A percentile compares a stretch with the other conserved stretches of the same genome.
Evolutionary conservation across 305 asterid genomes (phyloP).

Genomic region (Fraxinus greggii): DNA sequence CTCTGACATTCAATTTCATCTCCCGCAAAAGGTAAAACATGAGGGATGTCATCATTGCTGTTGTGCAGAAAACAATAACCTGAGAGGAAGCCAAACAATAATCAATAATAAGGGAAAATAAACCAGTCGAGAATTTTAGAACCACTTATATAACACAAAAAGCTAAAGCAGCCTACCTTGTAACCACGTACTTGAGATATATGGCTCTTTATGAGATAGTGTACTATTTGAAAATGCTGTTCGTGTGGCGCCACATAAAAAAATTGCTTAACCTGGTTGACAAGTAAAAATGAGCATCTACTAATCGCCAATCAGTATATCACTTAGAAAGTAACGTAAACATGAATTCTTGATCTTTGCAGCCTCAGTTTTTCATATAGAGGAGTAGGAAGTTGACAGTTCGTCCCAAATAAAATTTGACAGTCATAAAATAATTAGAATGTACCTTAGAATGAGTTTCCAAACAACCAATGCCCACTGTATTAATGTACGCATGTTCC

Average conservation of each 20-base stretch:
- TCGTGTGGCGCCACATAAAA: slow-evolving; percentile 71
- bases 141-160: background rate
- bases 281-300: slow-evolving; percentile 24
- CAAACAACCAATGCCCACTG: slow-evolving; percentile 64
- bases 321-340: background rate
- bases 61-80: slow-evolving; percentile 84
- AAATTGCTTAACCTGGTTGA: slow-evolving; percentile 71
- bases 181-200: slow-evolving; percentile 60
- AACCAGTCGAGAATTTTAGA: background rate
- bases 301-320: background rate
- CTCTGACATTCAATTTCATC: slow-evolving; percentile 76
- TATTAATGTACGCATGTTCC: slow-evolving; percentile 77
- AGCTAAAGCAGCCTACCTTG: slow-evolving; percentile 47
- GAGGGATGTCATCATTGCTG: slow-evolving; percentile 81
- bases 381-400: background rate
- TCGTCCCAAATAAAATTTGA: background rate
- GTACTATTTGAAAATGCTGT: slow-evolving; percentile 59
- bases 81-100: slow-evolving; percentile 34
- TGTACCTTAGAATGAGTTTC: slow-evolving; percentile 70
- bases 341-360: background rate
- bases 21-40: slow-evolving; percentile 69
- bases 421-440: background rate
- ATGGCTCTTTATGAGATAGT: slow-evolving; percentile 63
- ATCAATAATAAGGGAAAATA: slow-evolving; percentile 17
- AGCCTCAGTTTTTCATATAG: background rate